Evolutionary conservation across 441 rosid genomes (phyloP), one percentile per base, ranked within the genome.

Genomic region (Gossypium schwendimanii): DNA sequence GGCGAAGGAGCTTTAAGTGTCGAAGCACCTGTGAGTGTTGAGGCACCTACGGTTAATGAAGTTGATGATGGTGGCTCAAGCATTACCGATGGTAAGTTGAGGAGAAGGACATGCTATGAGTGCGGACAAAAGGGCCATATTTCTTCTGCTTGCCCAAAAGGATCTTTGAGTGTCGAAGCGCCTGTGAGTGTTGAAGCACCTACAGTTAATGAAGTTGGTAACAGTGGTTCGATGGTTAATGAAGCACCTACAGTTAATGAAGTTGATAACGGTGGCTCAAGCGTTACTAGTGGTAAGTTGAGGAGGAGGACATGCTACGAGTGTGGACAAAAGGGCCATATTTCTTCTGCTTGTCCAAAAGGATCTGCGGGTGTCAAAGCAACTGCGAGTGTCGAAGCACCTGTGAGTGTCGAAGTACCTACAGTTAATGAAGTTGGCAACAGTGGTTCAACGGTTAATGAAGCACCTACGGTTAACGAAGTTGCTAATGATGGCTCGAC

Each of bases 81-180:
- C 7, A 17, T 73, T 55, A 79, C 68, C 69, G 76, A 70, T 36
- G 87, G 94, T 62, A 93, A 89, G 88, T 81, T 91, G 69, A 88
- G 84, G 78, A 80, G 93, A 79, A 85, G 98, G 73, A 85, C 81
- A 23, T 94, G 98, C 85, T 90, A 87, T 6, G 88, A 88, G 33
- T 94, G 96, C 49, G 88, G 92, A 45, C 82, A 85, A 79, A 94
- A 86, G 77, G 95, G 98, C 57, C 97, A 94, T 77, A 68, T 88
- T 55, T 91, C 91, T 73, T 76, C 96, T 36, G 90, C 82, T 65
- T 94, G 98, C 67, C 96, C 92, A 4, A 87, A 45, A 47, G 49
- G 36, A n/a, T 7, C 12, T 44, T 47, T 50, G 44, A 57, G 23
- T 61, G 26, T 24, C 26, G 26, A 24, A 24, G 26, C 26, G 0